Evolutionary conservation across 805 yeast genomes (phyloP).

Genomic region (Wickerhamomyces hampshirensis): DNA sequence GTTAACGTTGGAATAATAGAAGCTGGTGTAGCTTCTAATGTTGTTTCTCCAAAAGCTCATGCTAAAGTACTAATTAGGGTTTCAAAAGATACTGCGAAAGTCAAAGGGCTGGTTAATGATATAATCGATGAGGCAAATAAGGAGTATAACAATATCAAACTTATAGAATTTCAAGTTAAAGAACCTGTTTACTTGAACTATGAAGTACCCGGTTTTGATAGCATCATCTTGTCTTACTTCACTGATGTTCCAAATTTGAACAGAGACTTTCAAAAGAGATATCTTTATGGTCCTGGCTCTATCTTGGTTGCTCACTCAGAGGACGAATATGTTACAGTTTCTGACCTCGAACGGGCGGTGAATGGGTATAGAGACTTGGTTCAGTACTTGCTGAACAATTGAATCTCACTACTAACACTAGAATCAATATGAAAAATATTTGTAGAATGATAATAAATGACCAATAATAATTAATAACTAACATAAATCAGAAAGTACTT

Average conservation of each 20-base stretch:
- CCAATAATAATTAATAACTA: no score
- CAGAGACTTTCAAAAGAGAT: conserved; percentile 30
- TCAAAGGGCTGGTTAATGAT: conserved; percentile 24
- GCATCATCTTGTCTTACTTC: conserved; percentile 42
- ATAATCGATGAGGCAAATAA: conserved; percentile 31
- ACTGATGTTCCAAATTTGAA: conserved; percentile 48
- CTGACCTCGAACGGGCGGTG: conserved; percentile 45
- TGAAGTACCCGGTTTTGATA: conserved; percentile 63
- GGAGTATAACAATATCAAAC: conserved; percentile 22
- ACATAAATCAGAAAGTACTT: no score
- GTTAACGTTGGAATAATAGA: conserved; percentile 52
- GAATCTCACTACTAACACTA: not conserved
- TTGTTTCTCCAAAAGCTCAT: conserved; percentile 52
- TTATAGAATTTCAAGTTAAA: conserved; percentile 27
- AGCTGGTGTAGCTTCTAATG: conserved; percentile 66
- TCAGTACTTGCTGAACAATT: conserved; percentile 11
- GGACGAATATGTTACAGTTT: conserved; percentile 45
- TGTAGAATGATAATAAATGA: not conserved
- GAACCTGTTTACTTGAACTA: conserved; percentile 36
- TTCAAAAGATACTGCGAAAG: conserved; percentile 39
- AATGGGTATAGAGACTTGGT: conserved; percentile 40
- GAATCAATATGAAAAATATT: no score
- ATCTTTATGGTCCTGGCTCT: conserved; percentile 64
- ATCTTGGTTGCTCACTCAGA: conserved; percentile 58
- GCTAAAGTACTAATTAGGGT: conserved; percentile 50